phyloP scores from a whole-genome alignment of 2,329 filamentous ascomycete species.

The Ampelomyces quisqualis region DNA sequence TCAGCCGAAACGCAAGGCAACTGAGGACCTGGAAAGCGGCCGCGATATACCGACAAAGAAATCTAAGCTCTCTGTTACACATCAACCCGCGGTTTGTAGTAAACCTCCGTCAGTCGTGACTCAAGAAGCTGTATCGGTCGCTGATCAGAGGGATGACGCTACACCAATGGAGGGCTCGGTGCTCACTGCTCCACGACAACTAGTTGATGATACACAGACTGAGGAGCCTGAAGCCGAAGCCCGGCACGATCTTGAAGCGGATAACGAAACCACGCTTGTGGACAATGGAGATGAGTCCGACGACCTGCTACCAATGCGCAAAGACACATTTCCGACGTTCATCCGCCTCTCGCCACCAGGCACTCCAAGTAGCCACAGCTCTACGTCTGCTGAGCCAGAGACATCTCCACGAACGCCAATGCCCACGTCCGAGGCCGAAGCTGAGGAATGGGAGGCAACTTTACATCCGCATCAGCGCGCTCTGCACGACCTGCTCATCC shows the following conservation, averaged over 20 bases:
- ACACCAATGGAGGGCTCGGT: conserved; percentile 4
- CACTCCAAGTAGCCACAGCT: conserved; percentile 31
- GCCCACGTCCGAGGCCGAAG: conserved; percentile 29
- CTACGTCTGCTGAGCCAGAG: conserved; percentile 25
- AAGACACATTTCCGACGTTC: conserved; percentile 8
- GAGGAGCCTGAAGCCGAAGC: background rate
- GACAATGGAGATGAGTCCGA: conserved; percentile 4
- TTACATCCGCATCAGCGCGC: conserved; percentile 45
- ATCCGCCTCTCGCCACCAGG: conserved; percentile 29
- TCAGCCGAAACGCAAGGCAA: no score
- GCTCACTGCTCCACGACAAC: conserved; percentile 7
- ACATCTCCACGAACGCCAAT: conserved; percentile 18
- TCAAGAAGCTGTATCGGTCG: no score
- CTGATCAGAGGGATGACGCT: background rate
- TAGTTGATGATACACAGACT: conserved; percentile 8
- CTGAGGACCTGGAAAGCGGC: no score
- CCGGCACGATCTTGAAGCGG: background rate
- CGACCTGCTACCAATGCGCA: background rate
- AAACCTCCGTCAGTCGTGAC: no score
- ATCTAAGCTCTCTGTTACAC: no score
- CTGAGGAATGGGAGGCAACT: conserved; percentile 43
- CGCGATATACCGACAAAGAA: no score
- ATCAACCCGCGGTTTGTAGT: no score
- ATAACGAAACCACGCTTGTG: conserved; percentile 9
- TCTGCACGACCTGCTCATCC: conserved; percentile 43